Percentiles rank a stretch among this genome's conserved stretches.
Evolutionary conservation across 2,329 filamentous ascomycete species (phyloP).

Genomic region (Epichloe elymi): DNA sequence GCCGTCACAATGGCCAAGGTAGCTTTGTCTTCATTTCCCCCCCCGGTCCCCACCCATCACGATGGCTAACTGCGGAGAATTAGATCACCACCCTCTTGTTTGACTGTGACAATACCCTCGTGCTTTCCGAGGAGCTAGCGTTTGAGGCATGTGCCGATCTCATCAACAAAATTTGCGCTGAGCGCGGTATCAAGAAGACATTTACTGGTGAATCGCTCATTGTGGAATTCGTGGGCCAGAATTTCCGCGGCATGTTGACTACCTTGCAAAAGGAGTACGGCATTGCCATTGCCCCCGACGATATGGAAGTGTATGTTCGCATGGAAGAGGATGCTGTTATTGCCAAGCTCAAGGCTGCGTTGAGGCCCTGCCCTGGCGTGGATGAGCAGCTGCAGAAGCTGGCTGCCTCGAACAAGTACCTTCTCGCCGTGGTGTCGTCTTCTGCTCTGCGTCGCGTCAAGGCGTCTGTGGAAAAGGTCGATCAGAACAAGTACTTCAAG

Average conservation of each 20-base stretch:
- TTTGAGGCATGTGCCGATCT: conserved; percentile 86
- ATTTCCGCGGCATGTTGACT: conserved; percentile 84
- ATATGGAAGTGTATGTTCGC: conserved; percentile 61
- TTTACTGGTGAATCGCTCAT: conserved; percentile 74
- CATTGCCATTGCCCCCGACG: conserved; percentile 54
- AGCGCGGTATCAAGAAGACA: conserved; percentile 46
- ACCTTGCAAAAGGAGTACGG: conserved; percentile 62
- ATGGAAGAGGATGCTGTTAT: conserved; percentile 76
- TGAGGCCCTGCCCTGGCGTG: conserved; percentile 55
- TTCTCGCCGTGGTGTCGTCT: conserved; percentile 67
- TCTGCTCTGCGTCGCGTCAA: conserved; percentile 66
- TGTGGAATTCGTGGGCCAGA: conserved; percentile 80
- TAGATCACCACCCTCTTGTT: conserved; percentile 58
- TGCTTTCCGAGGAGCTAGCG: conserved; percentile 78
- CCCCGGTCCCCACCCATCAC: not conserved
- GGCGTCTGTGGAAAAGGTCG: conserved; percentile 67
- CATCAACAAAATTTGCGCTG: conserved; percentile 70
- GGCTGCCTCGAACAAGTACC: conserved; percentile 46
- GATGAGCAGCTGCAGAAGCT: conserved; percentile 55
- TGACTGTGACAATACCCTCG: conserved; percentile 83
- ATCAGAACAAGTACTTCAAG: conserved; percentile 65
- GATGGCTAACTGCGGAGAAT: not conserved
- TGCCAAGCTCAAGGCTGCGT: conserved; percentile 57
- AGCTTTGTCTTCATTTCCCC: no score
- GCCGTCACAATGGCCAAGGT: conserved; percentile 5